phyloP scores from a whole-genome alignment of 768 basidiomycete genomes.

The Leccinum imitatum region DNA sequence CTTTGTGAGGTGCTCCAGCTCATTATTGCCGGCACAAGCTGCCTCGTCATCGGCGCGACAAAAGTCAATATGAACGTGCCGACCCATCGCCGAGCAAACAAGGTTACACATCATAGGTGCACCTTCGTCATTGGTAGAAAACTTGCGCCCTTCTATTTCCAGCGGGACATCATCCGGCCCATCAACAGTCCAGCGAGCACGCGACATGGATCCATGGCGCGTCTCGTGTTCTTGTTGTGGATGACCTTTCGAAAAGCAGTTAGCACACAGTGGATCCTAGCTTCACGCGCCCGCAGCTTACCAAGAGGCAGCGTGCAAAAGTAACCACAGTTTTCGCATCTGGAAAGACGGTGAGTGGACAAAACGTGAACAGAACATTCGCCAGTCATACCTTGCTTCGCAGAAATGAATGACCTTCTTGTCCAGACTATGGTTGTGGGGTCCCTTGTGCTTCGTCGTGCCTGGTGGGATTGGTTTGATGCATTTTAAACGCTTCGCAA shows the following conservation, averaged over 20 bases:
- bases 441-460: constrained; percentile 39
- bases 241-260: constrained; percentile 41
- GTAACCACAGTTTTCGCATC: constrained; percentile 57
- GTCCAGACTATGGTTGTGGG: constrained; percentile 49
- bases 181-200: constrained; percentile 55
- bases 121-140: constrained; percentile 53
- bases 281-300: constrained; percentile 18
- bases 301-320: constrained; percentile 58
- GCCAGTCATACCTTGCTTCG: constrained; percentile 39
- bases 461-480: too few species aligned
- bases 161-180: constrained; percentile 47
- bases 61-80: constrained; percentile 58
- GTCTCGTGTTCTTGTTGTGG: constrained; percentile 62
- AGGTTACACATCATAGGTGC: constrained; percentile 66
- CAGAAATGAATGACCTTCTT: constrained; percentile 53
- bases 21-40: constrained; percentile 40
- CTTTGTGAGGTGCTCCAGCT: constrained; percentile 46
- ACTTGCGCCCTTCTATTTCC: constrained; percentile 57
- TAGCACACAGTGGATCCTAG: background rate
- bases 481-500: too few species aligned
- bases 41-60: constrained; percentile 43
- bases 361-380: background rate
- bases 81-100: constrained; percentile 52
- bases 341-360: constrained; percentile 14
- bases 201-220: constrained; percentile 62